phyloP scores from a whole-genome alignment of 352 stramenopile genomes.

The Phytophthora tubulina region DNA sequence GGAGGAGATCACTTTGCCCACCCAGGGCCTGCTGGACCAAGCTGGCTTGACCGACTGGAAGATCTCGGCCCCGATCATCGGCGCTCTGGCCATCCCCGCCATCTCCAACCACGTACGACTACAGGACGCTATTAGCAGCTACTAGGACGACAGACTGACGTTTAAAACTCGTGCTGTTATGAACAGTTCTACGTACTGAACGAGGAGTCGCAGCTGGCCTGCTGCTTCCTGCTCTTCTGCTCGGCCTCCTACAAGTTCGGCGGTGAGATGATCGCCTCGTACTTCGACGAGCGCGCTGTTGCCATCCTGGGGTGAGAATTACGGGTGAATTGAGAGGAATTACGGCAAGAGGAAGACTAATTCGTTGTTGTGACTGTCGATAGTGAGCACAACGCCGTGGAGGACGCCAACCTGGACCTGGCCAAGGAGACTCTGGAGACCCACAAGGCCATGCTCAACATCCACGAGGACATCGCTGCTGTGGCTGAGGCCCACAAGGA shows the following conservation, averaged over 20 bases:
- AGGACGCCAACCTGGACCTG: constrained; percentile 85
- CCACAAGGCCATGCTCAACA: constrained; percentile 85
- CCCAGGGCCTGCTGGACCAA: constrained; percentile 67
- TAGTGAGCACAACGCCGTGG: constrained; percentile 87
- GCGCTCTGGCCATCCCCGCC: constrained; percentile 74
- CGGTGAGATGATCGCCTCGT: constrained; percentile 83
- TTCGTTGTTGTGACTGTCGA: constrained; percentile 12
- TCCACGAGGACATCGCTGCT: constrained; percentile 86
- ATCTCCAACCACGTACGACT: constrained; percentile 84
- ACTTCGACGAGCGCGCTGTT: constrained; percentile 81
- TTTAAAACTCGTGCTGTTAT: constrained; percentile 10
- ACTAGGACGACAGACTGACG: neutral
- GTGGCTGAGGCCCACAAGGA: constrained; percentile 87
- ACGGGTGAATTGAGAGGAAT: neutral
- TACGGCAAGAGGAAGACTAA: neutral
- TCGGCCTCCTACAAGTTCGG: constrained; percentile 90
- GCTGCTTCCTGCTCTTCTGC: constrained; percentile 89
- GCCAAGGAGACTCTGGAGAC: constrained; percentile 87
- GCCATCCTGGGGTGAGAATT: constrained; percentile 75
- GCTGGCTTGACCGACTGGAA: constrained; percentile 87
- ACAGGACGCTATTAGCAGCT: neutral
- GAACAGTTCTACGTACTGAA: constrained; percentile 85
- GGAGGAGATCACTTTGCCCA: constrained; percentile 51
- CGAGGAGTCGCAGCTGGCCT: constrained; percentile 86
- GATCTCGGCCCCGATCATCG: constrained; percentile 80